Conservation (phyloP, 2,329 filamentous ascomycete genomes). For the Hawksworthiomyces lignivorus region DNA sequence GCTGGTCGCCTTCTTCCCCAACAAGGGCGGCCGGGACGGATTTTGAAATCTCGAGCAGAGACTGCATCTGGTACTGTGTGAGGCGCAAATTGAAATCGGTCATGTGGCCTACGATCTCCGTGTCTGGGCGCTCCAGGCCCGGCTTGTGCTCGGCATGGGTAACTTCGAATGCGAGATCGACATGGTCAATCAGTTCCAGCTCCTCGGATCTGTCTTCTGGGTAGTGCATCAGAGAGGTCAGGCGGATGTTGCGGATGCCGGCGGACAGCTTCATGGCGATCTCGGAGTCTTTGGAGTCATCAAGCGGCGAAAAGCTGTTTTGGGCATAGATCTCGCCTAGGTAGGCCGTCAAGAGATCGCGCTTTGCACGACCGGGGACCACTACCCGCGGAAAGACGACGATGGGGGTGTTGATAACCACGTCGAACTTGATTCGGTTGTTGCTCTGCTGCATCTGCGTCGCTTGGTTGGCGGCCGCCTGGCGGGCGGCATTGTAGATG, state of each 20-base stretch:
- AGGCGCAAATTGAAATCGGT: slow-evolving; percentile 86
- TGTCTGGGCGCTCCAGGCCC: slow-evolving; percentile 73
- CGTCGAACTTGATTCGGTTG: slow-evolving; percentile 86
- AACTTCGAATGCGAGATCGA: slow-evolving; percentile 87
- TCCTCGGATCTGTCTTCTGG: slow-evolving; percentile 65
- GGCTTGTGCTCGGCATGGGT: slow-evolving; percentile 81
- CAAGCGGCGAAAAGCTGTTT: slow-evolving; percentile 81
- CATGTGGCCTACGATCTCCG: slow-evolving; percentile 85
- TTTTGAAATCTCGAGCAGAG: slow-evolving; percentile 77
- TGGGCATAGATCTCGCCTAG: slow-evolving; percentile 95
- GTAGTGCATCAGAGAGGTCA: slow-evolving; percentile 88
- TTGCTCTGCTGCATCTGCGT: slow-evolving; percentile 87
- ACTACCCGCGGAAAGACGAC: slow-evolving; percentile 84
- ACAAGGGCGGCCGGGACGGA: slow-evolving; percentile 84
- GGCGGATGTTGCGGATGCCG: slow-evolving; percentile 82
- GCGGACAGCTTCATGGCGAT: slow-evolving; percentile 85
- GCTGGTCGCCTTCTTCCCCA: slow-evolving; percentile 46
- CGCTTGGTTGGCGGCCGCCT: slow-evolving; percentile 88
- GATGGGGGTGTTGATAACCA: slow-evolving; percentile 90
- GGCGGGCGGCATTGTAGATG: slow-evolving; percentile 92
- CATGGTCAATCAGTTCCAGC: slow-evolving; percentile 92
- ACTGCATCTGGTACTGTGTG: slow-evolving; percentile 85
- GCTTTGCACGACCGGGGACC: slow-evolving; percentile 57
- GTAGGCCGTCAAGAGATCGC: slow-evolving; percentile 85
- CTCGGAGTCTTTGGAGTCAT: slow-evolving; percentile 64